A percentile compares a stretch with the other conserved stretches of the same genome.
Evolutionary conservation across 1,284 basidiomycete species (phyloP).

Genomic region (Ustilago cynodontis): DNA sequence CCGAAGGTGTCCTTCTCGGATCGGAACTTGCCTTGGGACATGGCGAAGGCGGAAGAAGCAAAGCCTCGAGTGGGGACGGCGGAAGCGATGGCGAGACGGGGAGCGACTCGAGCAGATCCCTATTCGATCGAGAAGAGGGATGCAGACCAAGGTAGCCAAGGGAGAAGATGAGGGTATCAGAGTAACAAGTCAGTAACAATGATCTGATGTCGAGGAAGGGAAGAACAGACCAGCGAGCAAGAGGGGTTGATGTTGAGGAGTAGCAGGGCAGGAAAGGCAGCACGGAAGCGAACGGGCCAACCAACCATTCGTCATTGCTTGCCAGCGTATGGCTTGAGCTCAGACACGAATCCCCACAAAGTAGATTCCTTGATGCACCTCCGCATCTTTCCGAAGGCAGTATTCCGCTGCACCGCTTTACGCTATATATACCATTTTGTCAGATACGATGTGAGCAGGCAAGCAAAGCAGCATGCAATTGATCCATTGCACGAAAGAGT

Average conservation of each 20-base stretch:
- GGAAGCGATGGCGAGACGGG: constrained; percentile 37
- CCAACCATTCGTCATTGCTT: no score
- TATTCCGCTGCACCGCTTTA: constrained; percentile 1
- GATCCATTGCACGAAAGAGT: background rate
- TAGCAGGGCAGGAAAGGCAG: background rate
- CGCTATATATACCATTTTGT: no score
- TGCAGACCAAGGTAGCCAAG: background rate
- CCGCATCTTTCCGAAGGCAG: constrained; percentile 47
- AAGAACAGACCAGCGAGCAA: background rate
- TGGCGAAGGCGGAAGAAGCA: constrained; percentile 43
- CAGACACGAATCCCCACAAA: no score
- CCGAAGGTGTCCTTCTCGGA: constrained; percentile 82
- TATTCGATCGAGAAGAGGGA: background rate
- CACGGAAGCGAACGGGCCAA: constrained; percentile 38
- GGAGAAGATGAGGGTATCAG: background rate
- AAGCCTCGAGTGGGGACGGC: constrained; percentile 37
- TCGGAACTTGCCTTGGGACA: constrained; percentile 57
- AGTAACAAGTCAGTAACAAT: constrained; percentile 7
- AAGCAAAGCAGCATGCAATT: background rate
- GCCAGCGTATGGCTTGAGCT: no score
- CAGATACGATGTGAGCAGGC: background rate
- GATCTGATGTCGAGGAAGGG: constrained; percentile 10
- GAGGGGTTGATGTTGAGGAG: background rate
- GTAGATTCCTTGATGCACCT: constrained; percentile 17
- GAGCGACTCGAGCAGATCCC: constrained; percentile 38